phyloP scores from a whole-genome alignment of 305 asterid species.

The Fraxinus albicans region DNA sequence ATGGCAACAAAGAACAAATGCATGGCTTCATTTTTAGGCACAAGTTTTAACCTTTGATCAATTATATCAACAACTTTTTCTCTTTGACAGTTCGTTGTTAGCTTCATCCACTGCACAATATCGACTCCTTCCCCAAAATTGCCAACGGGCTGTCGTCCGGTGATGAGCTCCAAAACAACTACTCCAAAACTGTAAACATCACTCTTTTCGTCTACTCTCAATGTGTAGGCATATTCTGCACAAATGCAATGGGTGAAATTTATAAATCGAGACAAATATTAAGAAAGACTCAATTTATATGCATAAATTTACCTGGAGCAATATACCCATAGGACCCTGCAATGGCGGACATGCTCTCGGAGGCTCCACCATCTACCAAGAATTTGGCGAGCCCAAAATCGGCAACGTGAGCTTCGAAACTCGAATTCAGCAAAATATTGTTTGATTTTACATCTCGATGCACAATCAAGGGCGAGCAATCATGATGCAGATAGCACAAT shows the following conservation, averaged over 20 bases:
- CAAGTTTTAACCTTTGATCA: constrained; percentile 60
- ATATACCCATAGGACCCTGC: constrained; percentile 97
- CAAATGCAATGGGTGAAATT: background rate
- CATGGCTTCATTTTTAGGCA: constrained; percentile 74
- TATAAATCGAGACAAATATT: background rate
- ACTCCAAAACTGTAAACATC: constrained; percentile 95
- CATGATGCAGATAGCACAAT: constrained; percentile 76
- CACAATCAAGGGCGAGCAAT: constrained; percentile 86
- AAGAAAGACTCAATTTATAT: background rate
- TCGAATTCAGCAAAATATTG: constrained; percentile 70
- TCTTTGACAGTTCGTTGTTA: constrained; percentile 55
- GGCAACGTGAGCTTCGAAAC: constrained; percentile 89
- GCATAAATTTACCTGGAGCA: constrained; percentile 73
- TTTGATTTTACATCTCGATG: constrained; percentile 94
- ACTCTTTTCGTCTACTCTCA: constrained; percentile 88
- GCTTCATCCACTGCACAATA: constrained; percentile 81
- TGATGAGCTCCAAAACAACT: constrained; percentile 72
- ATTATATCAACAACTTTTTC: constrained; percentile 53
- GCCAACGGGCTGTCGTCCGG: constrained; percentile 84
- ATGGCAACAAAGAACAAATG: constrained; percentile 81
- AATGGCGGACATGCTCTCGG: constrained; percentile 93
- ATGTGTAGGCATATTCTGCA: constrained; percentile 90
- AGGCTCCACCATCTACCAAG: constrained; percentile 77
- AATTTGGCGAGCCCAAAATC: constrained; percentile 95
- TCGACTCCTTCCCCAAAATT: constrained; percentile 93